Conservation (phyloP, 768 basidiomycete genomes). For the Daedaleopsis nitida region DNA sequence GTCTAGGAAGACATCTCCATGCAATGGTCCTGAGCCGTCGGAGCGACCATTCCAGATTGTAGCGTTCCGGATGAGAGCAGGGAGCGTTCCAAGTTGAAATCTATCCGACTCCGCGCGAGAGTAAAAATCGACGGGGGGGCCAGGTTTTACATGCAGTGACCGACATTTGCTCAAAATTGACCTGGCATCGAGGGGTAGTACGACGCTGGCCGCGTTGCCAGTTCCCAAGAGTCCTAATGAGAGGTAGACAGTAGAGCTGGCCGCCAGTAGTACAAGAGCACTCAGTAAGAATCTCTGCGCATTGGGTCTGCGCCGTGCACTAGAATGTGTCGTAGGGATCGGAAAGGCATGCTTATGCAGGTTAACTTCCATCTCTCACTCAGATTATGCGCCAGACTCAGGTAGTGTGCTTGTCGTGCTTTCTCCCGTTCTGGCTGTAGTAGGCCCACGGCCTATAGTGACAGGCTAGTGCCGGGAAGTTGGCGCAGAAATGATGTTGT, state of each 20-base stretch:
- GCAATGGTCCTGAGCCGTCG: constrained; percentile 56
- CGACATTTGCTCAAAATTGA: constrained; percentile 28
- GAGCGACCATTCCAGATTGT: constrained; percentile 76
- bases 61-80: constrained; percentile 65
- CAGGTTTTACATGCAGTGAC: constrained; percentile 38
- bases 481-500: no score
- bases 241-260: not conserved
- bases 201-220: not conserved
- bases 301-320: not conserved
- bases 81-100: constrained; percentile 51
- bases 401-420: no score
- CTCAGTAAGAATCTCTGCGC: not conserved
- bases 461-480: no score
- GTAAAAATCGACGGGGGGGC: constrained; percentile 37
- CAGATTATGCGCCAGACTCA: no score
- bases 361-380: no score
- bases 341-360: not conserved
- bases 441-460: no score
- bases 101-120: constrained; percentile 51
- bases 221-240: not conserved
- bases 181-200: constrained; percentile 5
- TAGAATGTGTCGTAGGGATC: not conserved
- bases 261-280: not conserved
- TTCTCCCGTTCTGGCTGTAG: no score
- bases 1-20: constrained; percentile 64